Base-by-base conservation (phyloP, 1,284 basidiomycete genomes). In the Ganoderma meredithae region DNA sequence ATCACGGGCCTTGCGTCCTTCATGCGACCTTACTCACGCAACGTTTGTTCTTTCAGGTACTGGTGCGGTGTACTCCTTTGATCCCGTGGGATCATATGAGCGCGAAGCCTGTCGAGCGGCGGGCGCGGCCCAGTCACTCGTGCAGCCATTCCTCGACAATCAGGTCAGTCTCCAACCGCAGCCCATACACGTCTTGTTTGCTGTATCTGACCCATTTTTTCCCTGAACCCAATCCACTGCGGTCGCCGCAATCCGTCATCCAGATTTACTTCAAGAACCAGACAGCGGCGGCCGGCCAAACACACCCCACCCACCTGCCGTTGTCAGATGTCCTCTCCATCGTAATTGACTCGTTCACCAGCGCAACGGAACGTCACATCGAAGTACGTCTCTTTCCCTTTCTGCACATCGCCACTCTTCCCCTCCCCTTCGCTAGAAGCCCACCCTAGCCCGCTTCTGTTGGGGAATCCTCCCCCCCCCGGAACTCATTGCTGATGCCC, bases 191-290 rank as follows among this genome's bases (percentile, higher is more conserved):
- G 27, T 53, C n/a, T 63, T 15, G 5, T 8, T 25, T 22, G 41
- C 64, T 12, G 25, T 62, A 6, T 52, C 65, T 64, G 25, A 68
- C 71, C 82, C 83, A 82, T 84, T 79, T 72, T 81, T 84, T 83
- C 74, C 69, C 85, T 83, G 84, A 86, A 78, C 80, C 84, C 77
- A 76, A 74, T 76, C 82, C 72, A 70, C 68, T 69, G 74, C 22
- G 27, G 60, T 47, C 49, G 63, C 67, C 63, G 62, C 66, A 56
- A 69, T 60, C 68, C 61, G 36, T 62, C 31, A 19, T 25, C 43
- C 76, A 98, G 96, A 95, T 98, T 77, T 97, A 97, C 86, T 97
- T 96, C 85, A 95, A 95, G 88, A 98, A 98, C 81, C 96, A 97
- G 81, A 84, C 80, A 70, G 85, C 90, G 72, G 87, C 87, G 72